Base-by-base conservation (phyloP, 306 rosid species). In the Begonia peltatifolia region DNA sequence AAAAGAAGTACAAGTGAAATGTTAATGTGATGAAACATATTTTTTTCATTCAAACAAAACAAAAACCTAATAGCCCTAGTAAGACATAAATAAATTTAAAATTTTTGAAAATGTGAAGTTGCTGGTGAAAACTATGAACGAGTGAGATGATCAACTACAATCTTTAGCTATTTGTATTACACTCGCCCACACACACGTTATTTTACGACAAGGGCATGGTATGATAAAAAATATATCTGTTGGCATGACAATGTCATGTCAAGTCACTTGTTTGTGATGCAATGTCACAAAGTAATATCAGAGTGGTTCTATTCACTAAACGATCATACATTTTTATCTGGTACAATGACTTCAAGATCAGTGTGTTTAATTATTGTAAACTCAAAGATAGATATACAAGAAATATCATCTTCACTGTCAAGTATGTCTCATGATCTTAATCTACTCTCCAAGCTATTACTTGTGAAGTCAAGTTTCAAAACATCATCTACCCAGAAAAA, bases 401-500 rank as follows among this genome's bases (percentile, higher is more conserved):
- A 61, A 55, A 38, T 60, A 44, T 71, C 77, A 61, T 75, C 86
- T 61, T 69, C 76, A 57, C 42, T 62, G 55, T 61, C 48, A 53
- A 90, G 85, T 55, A 90, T 58, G 52, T 92, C 92, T 18, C 71
- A 67, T 30, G 82, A 76, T 68, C 76, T 77, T 64, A 90, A 62
- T 51, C 62, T 70, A 63, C 80, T 92, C 75, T 90, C 95, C 74
- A 85, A 62, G 82, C 82, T 76, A 74, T 66, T 67, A 58, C 64
- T 69, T 50, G 44, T 77, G 20, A 52, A 46, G 60, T 75, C 82
- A 46, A 55, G 68, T 10, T 56, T 68, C 52, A 36, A 63, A 25
- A 55, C 57, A 44, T 54, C 81, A 76, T 82, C 95, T 90, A 82
- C 72, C 65, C 66, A 70, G 54, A 68, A 57, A 58, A 53, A 57